A percentile compares a stretch with the other conserved stretches of the same genome.
These are phyloP conservation scores for Brettanomyces anomalus DNA, from an alignment of 805 yeast genomes.

Conservation along the genomic window DNA sequence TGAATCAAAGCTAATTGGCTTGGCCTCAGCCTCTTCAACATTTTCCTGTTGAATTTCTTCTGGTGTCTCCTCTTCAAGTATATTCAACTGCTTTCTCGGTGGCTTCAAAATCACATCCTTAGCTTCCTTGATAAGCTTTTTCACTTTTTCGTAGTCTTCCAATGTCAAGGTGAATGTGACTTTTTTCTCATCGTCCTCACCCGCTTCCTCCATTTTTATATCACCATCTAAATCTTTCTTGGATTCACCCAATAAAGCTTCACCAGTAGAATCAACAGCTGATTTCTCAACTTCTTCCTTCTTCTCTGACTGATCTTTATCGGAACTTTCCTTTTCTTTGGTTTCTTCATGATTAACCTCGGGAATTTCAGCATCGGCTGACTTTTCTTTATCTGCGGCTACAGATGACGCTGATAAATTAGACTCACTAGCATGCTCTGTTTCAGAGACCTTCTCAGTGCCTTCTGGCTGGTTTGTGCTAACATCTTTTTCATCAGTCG, in stretches of 20 bases:
- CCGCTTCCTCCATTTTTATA: slow-evolving; percentile 10
- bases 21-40: slow-evolving; percentile 22
- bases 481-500: no score
- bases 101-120: slow-evolving; percentile 21
- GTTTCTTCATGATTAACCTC: no score
- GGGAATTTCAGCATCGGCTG: no score
- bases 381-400: no score
- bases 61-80: slow-evolving; percentile 20
- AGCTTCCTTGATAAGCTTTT: slow-evolving; percentile 20
- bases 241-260: neutral
- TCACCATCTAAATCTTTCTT: slow-evolving; percentile 1
- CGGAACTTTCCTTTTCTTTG: neutral
- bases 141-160: slow-evolving; percentile 8
- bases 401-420: no score
- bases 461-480: no score
- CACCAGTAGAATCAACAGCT: neutral
- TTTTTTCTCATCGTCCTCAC: slow-evolving; percentile 7
- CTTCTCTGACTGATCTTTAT: slow-evolving; percentile 4
- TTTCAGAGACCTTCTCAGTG: no score
- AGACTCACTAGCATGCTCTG: no score
- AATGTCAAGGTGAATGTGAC: slow-evolving; percentile 2
- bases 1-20: slow-evolving; percentile 51
- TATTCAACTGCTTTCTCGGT: slow-evolving; percentile 24
- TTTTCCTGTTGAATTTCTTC: slow-evolving; percentile 10
- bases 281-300: slow-evolving; percentile 16